Conservation (phyloP, 2,329 filamentous ascomycete genomes). For the Paradendryphiella salina region DNA sequence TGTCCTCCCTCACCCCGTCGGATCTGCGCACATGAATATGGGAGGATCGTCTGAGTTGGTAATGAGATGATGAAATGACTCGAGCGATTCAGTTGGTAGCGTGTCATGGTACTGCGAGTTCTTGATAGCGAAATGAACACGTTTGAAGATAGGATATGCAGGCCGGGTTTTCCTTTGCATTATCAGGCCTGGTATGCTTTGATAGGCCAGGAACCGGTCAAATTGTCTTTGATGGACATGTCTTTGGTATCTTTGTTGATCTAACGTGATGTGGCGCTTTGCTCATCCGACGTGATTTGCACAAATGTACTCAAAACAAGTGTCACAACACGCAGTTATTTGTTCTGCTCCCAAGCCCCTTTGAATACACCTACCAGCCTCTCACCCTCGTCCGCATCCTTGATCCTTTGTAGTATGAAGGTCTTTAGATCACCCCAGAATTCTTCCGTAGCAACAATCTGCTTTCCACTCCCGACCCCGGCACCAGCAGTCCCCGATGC, state of each 20-base stretch:
- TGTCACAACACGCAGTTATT: constrained; percentile 10
- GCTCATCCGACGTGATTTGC: neutral
- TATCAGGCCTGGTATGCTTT: constrained; percentile 17
- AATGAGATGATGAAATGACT: constrained; percentile 26
- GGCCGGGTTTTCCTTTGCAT: constrained; percentile 15
- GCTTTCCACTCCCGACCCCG: constrained; percentile 55
- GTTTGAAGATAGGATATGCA: constrained; percentile 13
- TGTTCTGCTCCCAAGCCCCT: constrained; percentile 64
- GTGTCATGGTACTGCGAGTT: constrained; percentile 11
- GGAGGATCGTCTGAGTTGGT: constrained; percentile 20
- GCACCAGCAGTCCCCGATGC: constrained; percentile 48
- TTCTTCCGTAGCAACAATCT: constrained; percentile 67
- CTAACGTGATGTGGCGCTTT: constrained; percentile 10
- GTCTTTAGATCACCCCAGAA: constrained; percentile 88
- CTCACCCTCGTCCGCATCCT: constrained; percentile 68
- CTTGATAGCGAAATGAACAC: constrained; percentile 16
- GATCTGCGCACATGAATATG: constrained; percentile 26
- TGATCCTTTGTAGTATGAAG: constrained; percentile 77
- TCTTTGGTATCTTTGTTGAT: constrained; percentile 17
- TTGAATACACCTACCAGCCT: constrained; percentile 70
- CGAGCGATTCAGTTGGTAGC: constrained; percentile 12
- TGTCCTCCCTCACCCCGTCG: constrained; percentile 11
- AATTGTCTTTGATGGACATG: constrained; percentile 29
- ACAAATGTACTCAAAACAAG: neutral
- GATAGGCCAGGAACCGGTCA: constrained; percentile 25